These are phyloP conservation scores for Leccinum longicurvipes DNA, from an alignment of 768 basidiomycete genomes.

Conservation along the genomic window DNA sequence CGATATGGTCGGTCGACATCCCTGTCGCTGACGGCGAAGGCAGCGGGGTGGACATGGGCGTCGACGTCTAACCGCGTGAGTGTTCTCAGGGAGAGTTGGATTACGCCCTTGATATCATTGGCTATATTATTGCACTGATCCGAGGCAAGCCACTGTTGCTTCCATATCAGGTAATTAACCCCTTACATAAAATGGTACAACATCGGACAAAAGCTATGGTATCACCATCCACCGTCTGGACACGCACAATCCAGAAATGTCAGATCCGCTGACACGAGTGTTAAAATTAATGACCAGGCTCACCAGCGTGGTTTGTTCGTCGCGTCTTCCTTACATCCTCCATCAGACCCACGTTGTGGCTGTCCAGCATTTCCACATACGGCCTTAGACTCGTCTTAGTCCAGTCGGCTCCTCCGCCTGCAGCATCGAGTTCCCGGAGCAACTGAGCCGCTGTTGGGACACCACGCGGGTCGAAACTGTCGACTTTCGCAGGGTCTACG, in stretches of 20 bases:
- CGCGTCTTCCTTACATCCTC: conserved; percentile 28
- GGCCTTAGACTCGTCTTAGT: conserved; percentile 82
- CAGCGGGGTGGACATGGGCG: conserved; percentile 23
- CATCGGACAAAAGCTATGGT: neutral
- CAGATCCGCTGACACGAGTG: neutral
- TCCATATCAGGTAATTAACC: conserved; percentile 5
- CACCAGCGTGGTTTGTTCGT: conserved; percentile 19
- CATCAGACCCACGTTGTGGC: conserved; percentile 45
- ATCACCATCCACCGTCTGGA: conserved; percentile 29
- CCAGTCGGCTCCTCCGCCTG: conserved; percentile 69
- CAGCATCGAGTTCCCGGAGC: conserved; percentile 70
- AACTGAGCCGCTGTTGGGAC: conserved; percentile 89
- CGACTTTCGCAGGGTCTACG: conserved; percentile 69
- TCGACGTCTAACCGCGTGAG: conserved; percentile 5
- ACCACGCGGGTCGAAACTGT: conserved; percentile 75
- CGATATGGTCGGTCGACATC: neutral
- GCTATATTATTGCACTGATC: neutral
- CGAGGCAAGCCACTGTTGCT: neutral
- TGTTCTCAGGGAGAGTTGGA: conserved; percentile 14
- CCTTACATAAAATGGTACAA: neutral
- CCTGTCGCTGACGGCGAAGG: conserved; percentile 5
- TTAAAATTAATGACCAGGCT: neutral
- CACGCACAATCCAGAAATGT: neutral
- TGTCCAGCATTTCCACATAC: conserved; percentile 87
- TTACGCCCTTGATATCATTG: neutral